phyloP scores from a whole-genome alignment of 306 rosid species.

The apple (Malus domestica) region ASM211411v1 NC_041803.1:22473501-22474000 shows the following conservation, averaged over 20 bases:
- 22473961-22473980: not conserved
- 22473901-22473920: too few relatives aligned
- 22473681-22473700: conserved; percentile 73
- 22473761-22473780: not conserved
- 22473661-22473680: conserved; percentile 75
- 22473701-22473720: conserved; percentile 28
- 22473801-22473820: too few relatives aligned
- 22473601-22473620: conserved; percentile 8
- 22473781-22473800: not conserved
- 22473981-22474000: not conserved
- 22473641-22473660: conserved; percentile 90
- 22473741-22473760: not conserved
- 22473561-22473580: conserved; percentile 80
- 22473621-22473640: conserved; percentile 48
- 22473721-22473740: not conserved
- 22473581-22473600: conserved; percentile 36
- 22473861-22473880: not conserved
- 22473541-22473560: conserved; percentile 81
- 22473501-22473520: conserved; percentile 50
- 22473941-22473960: too few relatives aligned
- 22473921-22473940: too few relatives aligned
- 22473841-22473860: too few relatives aligned
- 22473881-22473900: not conserved
- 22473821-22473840: not conserved
- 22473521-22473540: conserved; percentile 75